A percentile compares a stretch with the other conserved stretches of the same genome.
phyloP scores from a whole-genome alignment of 208 protist genomes.

The Angomonas deanei region DNA sequence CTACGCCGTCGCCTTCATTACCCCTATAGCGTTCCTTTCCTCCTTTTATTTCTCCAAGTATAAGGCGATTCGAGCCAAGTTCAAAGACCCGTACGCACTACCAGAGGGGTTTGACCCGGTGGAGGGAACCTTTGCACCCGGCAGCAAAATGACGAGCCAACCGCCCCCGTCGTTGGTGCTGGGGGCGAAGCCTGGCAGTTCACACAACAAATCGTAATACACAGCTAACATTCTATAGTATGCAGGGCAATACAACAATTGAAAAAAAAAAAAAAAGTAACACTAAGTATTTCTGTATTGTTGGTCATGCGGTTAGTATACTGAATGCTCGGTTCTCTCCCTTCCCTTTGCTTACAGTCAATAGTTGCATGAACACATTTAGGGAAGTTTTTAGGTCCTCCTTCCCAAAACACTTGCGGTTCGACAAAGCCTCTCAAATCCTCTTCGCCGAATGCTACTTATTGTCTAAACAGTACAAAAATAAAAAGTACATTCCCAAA shows the following conservation, averaged over 20 bases:
- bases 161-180: constrained; percentile 42
- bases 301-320: too few species aligned
- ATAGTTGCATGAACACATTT: constrained; percentile 43
- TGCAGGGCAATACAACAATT: neutral
- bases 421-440: constrained; percentile 72
- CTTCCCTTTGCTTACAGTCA: neutral
- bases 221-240: too few species aligned
- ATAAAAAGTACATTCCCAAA: constrained; percentile 77
- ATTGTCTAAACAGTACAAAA: constrained; percentile 47
- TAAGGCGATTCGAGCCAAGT: constrained; percentile 42
- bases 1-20: constrained; percentile 35
- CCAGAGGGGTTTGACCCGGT: constrained; percentile 69
- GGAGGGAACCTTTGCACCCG: constrained; percentile 8
- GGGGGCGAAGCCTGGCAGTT: constrained; percentile 34
- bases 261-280: neutral
- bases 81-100: constrained; percentile 65
- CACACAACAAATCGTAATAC: constrained; percentile 11
- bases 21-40: constrained; percentile 42
- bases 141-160: neutral
- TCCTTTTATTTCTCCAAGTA: constrained; percentile 72
- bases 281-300: neutral
- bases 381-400: constrained; percentile 57
- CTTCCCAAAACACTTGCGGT: constrained; percentile 79
- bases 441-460: constrained; percentile 73
- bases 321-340: neutral